These are phyloP conservation scores for Domatiomyces catenatus DNA, from an alignment of 2,329 filamentous ascomycete species.

Conservation along the genomic window DNA sequence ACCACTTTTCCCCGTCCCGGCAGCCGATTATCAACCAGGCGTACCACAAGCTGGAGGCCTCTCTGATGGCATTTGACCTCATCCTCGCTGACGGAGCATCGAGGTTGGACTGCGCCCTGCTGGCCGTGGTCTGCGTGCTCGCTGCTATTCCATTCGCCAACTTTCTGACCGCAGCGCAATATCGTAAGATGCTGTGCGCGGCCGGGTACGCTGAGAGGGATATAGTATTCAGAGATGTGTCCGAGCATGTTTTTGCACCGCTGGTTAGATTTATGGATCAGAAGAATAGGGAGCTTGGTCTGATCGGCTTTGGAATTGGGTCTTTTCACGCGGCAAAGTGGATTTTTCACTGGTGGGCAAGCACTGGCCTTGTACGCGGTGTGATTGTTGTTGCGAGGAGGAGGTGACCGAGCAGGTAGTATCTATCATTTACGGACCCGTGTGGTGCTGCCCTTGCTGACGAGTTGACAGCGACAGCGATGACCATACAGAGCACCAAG, in stretches of 20 bases:
- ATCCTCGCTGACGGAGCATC: not conserved
- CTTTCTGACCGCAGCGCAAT: not conserved
- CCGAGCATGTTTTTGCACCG: not conserved
- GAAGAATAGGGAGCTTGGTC: not conserved
- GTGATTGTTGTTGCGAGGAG: not conserved
- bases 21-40: not conserved
- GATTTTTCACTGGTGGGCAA: not conserved
- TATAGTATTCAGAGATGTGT: not conserved
- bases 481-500: too few relatives aligned
- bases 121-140: not conserved
- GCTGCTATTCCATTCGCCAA: not conserved
- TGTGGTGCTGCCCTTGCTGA: too few relatives aligned
- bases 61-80: not conserved
- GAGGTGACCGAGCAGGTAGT: too few relatives aligned
- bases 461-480: too few relatives aligned
- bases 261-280: not conserved
- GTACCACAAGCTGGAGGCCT: not conserved
- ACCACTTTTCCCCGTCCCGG: not conserved
- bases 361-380: not conserved
- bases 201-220: not conserved
- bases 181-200: not conserved
- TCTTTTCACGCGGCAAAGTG: not conserved
- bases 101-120: not conserved
- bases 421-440: too few relatives aligned
- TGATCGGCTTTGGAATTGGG: not conserved